Percentiles rank a stretch among this genome's conserved stretches.
phyloP scores from a whole-genome alignment of 2,329 filamentous ascomycete species.

The Colletotrichum camelliae region DNA sequence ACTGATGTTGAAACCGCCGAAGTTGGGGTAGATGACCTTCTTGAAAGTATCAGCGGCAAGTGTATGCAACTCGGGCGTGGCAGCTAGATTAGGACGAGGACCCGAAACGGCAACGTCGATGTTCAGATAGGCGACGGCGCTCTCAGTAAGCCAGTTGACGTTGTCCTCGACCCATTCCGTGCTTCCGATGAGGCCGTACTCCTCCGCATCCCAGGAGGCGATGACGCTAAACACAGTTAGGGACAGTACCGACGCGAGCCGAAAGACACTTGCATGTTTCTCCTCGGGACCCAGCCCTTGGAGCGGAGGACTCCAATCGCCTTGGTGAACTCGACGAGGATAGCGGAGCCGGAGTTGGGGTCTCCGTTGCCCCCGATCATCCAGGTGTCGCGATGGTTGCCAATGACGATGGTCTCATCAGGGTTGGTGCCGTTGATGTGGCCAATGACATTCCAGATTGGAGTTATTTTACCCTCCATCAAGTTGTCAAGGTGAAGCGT shows the following conservation, averaged over 20 bases:
- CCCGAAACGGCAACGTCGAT: constrained; percentile 74
- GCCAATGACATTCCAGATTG: constrained; percentile 81
- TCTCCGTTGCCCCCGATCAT: constrained; percentile 85
- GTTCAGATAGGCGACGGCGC: constrained; percentile 80
- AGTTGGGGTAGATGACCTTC: constrained; percentile 63
- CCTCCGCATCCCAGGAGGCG: constrained; percentile 74
- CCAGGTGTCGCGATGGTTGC: constrained; percentile 86
- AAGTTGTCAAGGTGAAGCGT: constrained; percentile 70
- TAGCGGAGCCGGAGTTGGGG: constrained; percentile 80
- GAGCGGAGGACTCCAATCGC: constrained; percentile 73
- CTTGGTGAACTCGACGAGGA: constrained; percentile 76
- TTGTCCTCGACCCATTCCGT: constrained; percentile 91
- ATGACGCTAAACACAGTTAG: constrained; percentile 62
- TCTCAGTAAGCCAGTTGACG: constrained; percentile 73
- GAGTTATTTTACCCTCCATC: constrained; percentile 69
- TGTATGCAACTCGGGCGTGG: constrained; percentile 72
- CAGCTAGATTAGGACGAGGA: constrained; percentile 58
- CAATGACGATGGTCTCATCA: constrained; percentile 79
- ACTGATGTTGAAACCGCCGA: constrained; percentile 52
- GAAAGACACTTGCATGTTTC: constrained; percentile 53
- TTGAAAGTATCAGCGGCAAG: constrained; percentile 67
- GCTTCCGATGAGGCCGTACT: constrained; percentile 81
- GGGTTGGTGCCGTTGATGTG: constrained; percentile 78
- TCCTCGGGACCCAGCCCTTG: constrained; percentile 79
- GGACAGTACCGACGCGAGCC: neutral